These are phyloP conservation scores for Exophiala calicioides DNA, from an alignment of 2,329 filamentous ascomycete genomes.

Conservation along the genomic window DNA sequence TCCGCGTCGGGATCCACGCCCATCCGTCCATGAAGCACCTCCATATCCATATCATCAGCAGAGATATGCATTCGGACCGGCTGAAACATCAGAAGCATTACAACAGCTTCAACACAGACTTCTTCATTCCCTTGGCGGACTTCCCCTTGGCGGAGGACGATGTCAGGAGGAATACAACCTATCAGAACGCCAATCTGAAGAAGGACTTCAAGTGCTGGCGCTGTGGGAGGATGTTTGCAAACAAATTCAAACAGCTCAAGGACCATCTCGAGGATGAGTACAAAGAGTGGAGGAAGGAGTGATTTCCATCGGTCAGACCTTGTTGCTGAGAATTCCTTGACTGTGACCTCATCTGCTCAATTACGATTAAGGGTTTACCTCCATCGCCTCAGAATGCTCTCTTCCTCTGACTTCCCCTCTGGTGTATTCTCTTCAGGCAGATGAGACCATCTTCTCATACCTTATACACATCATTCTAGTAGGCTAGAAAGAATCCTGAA, in stretches of 20 bases:
- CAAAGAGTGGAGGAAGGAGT: constrained; percentile 70
- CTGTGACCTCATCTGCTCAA: too few relatives aligned
- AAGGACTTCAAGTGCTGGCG: constrained; percentile 79
- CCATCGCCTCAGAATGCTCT: too few relatives aligned
- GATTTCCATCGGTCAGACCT: constrained; percentile 25
- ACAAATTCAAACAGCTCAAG: constrained; percentile 73
- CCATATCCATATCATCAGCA: constrained; percentile 83
- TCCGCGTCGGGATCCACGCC: constrained; percentile 79
- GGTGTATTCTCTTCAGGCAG: too few relatives aligned
- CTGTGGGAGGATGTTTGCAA: constrained; percentile 72
- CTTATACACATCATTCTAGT: neutral
- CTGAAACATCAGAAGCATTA: constrained; percentile 86
- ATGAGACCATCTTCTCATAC: too few relatives aligned
- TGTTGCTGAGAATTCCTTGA: neutral
- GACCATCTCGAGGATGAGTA: constrained; percentile 75
- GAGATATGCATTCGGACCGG: constrained; percentile 71
- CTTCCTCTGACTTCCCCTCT: too few relatives aligned
- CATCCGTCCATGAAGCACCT: constrained; percentile 89
- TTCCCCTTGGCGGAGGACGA: constrained; percentile 74
- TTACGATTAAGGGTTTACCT: too few relatives aligned
- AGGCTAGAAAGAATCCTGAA: constrained; percentile 3
- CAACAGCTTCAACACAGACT: constrained; percentile 83
- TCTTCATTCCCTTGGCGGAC: constrained; percentile 75
- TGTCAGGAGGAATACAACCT: constrained; percentile 57
- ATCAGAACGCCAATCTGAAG: constrained; percentile 58